Percentiles rank a stretch among this genome's conserved stretches.
Evolutionary conservation across 345 rosid genomes (phyloP).

Genomic region (Brassica napus): DNA sequence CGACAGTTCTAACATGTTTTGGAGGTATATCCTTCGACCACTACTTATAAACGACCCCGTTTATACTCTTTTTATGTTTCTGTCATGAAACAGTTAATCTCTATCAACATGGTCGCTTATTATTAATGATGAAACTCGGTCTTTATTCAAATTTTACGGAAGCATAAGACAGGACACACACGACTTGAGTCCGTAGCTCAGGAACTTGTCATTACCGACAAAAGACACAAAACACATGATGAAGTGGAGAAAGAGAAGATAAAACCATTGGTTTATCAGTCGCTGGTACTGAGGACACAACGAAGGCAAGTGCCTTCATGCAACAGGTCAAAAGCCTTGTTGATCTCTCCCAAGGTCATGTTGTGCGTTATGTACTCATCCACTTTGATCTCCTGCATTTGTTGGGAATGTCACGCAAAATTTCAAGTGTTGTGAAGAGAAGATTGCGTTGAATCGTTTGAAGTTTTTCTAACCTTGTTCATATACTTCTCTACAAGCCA

Average conservation of each 20-base stretch:
- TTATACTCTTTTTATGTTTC: background rate
- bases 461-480: conserved; percentile 61
- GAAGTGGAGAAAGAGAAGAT: conserved; percentile 6
- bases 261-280: conserved; percentile 17
- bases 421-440: background rate
- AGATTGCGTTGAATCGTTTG: background rate
- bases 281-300: conserved; percentile 66
- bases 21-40: background rate
- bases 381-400: conserved; percentile 88
- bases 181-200: conserved; percentile 15
- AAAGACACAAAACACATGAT: conserved; percentile 17
- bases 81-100: background rate
- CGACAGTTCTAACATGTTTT: background rate
- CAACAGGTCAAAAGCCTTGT: conserved; percentile 84
- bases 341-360: conserved; percentile 73
- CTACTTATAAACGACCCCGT: background rate
- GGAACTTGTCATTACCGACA: background rate
- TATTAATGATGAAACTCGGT: background rate
- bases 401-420: background rate
- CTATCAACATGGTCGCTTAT: background rate
- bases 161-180: conserved; percentile 10
- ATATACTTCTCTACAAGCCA: conserved; percentile 97
- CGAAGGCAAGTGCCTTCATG: conserved; percentile 92
- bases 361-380: conserved; percentile 90
- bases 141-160: background rate